Evolutionary conservation across 2,329 filamentous ascomycete genomes (phyloP).

Genomic region (Xylaria sp.): DNA sequence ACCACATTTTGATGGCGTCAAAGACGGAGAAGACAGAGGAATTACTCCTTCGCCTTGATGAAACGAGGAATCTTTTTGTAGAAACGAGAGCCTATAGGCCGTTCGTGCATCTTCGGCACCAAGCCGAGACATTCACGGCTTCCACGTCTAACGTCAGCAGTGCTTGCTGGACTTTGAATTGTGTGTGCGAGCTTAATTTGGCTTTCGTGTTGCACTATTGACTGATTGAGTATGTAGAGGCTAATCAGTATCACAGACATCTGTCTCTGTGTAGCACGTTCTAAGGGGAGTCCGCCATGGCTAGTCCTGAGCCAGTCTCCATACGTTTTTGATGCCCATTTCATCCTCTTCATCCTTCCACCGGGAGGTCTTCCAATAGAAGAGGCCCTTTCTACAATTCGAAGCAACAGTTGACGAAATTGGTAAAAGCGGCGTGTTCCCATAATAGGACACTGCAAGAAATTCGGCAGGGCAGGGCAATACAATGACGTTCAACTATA

Average conservation of each 20-base stretch:
- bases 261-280: neutral
- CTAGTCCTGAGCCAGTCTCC: neutral
- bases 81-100: neutral
- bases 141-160: neutral
- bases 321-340: neutral
- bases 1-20: neutral
- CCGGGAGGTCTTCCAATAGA: neutral
- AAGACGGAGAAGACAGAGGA: neutral
- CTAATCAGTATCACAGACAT: neutral
- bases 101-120: neutral
- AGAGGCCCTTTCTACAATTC: neutral
- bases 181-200: neutral
- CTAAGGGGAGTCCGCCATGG: neutral
- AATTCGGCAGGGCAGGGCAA: neutral
- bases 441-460: neutral
- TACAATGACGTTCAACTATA: neutral
- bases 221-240: neutral
- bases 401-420: neutral
- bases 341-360: too few species aligned
- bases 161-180: neutral
- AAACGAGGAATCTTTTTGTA: neutral
- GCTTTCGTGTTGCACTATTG: neutral
- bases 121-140: neutral
- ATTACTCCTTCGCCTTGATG: neutral
- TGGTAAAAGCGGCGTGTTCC: neutral